Conservation (phyloP, 495 filamentous ascomycete species). For the Aspergillus saccharolyticus region DNA sequence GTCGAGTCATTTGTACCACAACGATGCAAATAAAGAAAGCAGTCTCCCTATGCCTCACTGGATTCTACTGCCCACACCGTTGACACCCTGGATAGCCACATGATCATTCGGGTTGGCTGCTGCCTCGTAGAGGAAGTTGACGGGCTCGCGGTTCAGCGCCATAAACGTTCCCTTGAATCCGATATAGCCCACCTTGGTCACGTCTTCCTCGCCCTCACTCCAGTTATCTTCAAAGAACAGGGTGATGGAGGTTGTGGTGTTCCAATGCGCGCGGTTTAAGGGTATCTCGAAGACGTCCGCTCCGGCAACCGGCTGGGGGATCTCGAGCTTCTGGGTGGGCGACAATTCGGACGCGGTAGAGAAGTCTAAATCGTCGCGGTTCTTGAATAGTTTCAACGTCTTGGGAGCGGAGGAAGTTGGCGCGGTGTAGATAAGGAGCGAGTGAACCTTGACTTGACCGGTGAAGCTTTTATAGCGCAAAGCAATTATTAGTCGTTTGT, state of each 20-base stretch:
- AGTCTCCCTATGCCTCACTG: conserved; percentile 34
- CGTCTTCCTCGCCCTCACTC: conserved; percentile 64
- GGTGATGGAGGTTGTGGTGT: conserved; percentile 65
- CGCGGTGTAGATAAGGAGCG: conserved; percentile 76
- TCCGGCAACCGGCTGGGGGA: conserved; percentile 59
- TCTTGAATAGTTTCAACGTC: conserved; percentile 78
- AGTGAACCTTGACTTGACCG: conserved; percentile 86
- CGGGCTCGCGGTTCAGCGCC: conserved; percentile 74
- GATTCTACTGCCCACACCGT: conserved; percentile 32
- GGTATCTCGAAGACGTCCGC: conserved; percentile 78
- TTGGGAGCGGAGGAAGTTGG: conserved; percentile 65
- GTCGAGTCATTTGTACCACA: neutral
- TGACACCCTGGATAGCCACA: conserved; percentile 46
- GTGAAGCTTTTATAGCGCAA: conserved; percentile 63
- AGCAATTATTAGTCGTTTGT: conserved; percentile 10
- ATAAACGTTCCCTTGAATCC: conserved; percentile 93
- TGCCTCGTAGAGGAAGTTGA: conserved; percentile 85
- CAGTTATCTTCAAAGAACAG: conserved; percentile 74
- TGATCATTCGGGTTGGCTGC: conserved; percentile 90
- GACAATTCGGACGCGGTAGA: conserved; percentile 58
- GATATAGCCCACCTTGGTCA: conserved; percentile 73
- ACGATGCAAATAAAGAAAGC: no score
- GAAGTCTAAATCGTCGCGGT: conserved; percentile 86
- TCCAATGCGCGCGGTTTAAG: conserved; percentile 83
- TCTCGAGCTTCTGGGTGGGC: conserved; percentile 71